Percentiles rank a stretch among this genome's conserved stretches.
Conservation (phyloP, 176 grass and related monocot genomes). For the Carex kokanica region DNA sequence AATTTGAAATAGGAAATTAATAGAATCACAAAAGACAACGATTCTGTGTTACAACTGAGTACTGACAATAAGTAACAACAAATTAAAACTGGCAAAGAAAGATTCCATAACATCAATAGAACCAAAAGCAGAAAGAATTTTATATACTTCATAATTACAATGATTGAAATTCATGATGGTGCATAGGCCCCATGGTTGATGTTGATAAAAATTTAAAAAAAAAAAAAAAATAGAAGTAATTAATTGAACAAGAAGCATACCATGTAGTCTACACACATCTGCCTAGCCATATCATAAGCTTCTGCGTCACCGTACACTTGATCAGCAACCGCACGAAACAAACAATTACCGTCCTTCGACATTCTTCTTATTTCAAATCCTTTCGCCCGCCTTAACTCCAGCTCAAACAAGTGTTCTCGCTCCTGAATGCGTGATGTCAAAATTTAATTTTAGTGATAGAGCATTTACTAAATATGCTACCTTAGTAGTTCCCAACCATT, state of each 20-base stretch:
- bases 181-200: background rate
- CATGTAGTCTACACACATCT: slow-evolving; percentile 99
- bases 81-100: background rate
- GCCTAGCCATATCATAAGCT: slow-evolving; percentile 87
- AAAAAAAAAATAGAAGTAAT: background rate
- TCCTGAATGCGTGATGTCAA: slow-evolving; percentile 40
- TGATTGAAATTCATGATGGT: background rate
- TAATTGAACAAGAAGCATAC: slow-evolving; percentile 29
- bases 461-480: background rate
- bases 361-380: slow-evolving; percentile 94
- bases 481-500: background rate
- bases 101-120: background rate
- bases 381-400: slow-evolving; percentile 79
- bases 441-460: background rate
- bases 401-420: slow-evolving; percentile 77
- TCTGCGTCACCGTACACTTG: slow-evolving; percentile 98
- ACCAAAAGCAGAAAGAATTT: background rate
- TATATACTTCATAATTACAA: background rate
- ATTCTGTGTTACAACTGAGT: background rate
- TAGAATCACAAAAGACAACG: background rate
- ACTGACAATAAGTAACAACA: background rate
- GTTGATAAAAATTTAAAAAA: background rate
- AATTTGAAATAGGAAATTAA: slow-evolving; percentile 9
- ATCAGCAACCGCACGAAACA: slow-evolving; percentile 97
- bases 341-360: slow-evolving; percentile 87